Evolutionary conservation across 2,329 filamentous ascomycete genomes (phyloP).

Genomic region (Sordariomycetes sp.): DNA sequence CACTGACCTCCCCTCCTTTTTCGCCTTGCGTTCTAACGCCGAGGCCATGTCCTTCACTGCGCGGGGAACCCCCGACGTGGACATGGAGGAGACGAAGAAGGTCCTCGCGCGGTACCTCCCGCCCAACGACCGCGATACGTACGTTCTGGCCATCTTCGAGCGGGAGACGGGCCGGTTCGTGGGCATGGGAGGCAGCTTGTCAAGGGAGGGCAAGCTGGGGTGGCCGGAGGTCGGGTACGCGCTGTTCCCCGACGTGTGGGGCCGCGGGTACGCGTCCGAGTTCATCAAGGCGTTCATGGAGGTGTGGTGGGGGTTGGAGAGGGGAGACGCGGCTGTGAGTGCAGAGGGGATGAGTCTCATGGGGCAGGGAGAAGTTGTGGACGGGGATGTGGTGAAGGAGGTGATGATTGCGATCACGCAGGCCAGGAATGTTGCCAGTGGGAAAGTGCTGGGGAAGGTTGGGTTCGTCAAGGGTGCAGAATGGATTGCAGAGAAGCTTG

Average conservation of each 20-base stretch:
- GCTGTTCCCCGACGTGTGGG: constrained; percentile 41
- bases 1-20: constrained; percentile 37
- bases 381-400: constrained; percentile 22
- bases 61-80: constrained; percentile 27
- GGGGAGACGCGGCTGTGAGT: constrained; percentile 29
- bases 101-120: constrained; percentile 31
- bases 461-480: constrained; percentile 30
- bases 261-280: constrained; percentile 45
- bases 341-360: constrained; percentile 27
- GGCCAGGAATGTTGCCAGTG: constrained; percentile 38
- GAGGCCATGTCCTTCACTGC: constrained; percentile 53
- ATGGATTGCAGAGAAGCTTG: background rate
- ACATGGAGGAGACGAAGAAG: constrained; percentile 29
- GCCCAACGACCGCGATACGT: constrained; percentile 37
- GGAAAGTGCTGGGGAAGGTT: constrained; percentile 42
- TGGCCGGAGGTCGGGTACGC: constrained; percentile 53
- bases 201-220: constrained; percentile 23
- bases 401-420: constrained; percentile 35
- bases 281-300: constrained; percentile 35
- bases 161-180: constrained; percentile 37
- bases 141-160: constrained; percentile 44
- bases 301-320: constrained; percentile 37
- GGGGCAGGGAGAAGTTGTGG: constrained; percentile 6
- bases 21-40: constrained; percentile 42
- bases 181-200: constrained; percentile 35